Evolutionary conservation across 176 grass and related monocot genomes (phyloP).

Genomic region (Eremochloa ophiuroides): DNA sequence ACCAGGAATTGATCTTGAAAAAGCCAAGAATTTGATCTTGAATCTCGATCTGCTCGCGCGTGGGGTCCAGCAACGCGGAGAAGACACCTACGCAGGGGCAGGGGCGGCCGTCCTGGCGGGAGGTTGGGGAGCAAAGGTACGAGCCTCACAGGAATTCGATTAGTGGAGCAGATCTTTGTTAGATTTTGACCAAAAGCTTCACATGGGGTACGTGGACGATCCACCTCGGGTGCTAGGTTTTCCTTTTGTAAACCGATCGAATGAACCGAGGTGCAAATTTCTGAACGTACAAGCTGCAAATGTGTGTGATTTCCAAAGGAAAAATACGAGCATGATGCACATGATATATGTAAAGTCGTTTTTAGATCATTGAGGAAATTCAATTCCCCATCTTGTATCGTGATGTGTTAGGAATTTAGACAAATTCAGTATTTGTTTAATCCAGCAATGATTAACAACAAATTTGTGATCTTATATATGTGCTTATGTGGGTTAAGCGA

Average conservation of each 20-base stretch:
- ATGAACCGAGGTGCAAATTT: not conserved
- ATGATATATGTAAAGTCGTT: too few species aligned
- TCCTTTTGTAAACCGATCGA: not conserved
- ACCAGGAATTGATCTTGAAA: not conserved
- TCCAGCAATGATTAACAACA: too few species aligned
- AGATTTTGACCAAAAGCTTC: constrained; percentile 24
- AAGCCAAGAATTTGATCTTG: not conserved
- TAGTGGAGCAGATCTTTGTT: constrained; percentile 19
- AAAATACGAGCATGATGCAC: too few species aligned
- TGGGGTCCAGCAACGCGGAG: not conserved
- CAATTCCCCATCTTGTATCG: too few species aligned
- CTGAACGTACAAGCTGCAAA: not conserved
- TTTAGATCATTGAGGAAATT: too few species aligned
- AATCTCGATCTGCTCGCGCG: not conserved
- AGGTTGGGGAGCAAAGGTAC: not conserved
- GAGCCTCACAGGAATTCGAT: not conserved
- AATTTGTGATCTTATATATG: too few species aligned
- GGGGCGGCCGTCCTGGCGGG: not conserved
- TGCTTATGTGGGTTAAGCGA: too few species aligned
- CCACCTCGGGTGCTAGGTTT: not conserved
- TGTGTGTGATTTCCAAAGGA: too few species aligned
- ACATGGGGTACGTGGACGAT: not conserved
- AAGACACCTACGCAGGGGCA: not conserved
- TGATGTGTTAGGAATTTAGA: too few species aligned
- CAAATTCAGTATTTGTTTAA: too few species aligned